Percentiles rank a stretch among this genome's conserved stretches.
Evolutionary conservation across 352 stramenopile genomes (phyloP).

Genomic region (Globisporangium middletonii): DNA sequence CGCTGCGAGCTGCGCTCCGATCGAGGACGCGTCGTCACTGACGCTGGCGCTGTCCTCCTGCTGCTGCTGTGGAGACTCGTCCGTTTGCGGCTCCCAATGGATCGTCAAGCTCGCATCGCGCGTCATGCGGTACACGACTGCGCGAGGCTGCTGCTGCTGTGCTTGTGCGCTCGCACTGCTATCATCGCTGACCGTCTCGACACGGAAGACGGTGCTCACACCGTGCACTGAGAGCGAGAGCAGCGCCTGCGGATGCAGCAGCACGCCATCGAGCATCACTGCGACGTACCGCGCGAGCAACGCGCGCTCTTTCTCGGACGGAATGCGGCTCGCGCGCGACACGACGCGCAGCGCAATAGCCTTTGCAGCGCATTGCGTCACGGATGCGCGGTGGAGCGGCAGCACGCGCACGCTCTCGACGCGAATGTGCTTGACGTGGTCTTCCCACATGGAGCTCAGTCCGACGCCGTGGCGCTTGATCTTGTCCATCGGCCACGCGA

Average conservation of each 20-base stretch:
- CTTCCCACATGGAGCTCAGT: conserved; percentile 72
- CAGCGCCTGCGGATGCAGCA: conserved; percentile 42
- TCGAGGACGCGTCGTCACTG: no score
- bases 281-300: conserved; percentile 51
- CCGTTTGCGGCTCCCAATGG: conserved; percentile 1
- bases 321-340: conserved; percentile 21
- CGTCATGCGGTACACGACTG: conserved; percentile 4
- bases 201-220: conserved; percentile 41
- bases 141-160: neutral
- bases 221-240: conserved; percentile 61
- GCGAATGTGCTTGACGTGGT: conserved; percentile 19
- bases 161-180: neutral
- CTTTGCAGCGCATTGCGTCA: conserved; percentile 16
- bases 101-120: conserved; percentile 3
- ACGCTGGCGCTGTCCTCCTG: neutral
- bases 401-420: conserved; percentile 24
- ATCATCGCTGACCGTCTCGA: conserved; percentile 20
- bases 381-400: conserved; percentile 4
- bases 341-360: conserved; percentile 32
- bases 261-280: conserved; percentile 58
- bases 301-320: conserved; percentile 50
- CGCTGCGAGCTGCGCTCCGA: conserved; percentile 3
- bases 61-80: neutral
- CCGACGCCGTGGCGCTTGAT: conserved; percentile 57
- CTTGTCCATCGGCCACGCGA: conserved; percentile 71